phyloP scores from a whole-genome alignment of 306 rosid genomes.

The Fagus crenata region DNA sequence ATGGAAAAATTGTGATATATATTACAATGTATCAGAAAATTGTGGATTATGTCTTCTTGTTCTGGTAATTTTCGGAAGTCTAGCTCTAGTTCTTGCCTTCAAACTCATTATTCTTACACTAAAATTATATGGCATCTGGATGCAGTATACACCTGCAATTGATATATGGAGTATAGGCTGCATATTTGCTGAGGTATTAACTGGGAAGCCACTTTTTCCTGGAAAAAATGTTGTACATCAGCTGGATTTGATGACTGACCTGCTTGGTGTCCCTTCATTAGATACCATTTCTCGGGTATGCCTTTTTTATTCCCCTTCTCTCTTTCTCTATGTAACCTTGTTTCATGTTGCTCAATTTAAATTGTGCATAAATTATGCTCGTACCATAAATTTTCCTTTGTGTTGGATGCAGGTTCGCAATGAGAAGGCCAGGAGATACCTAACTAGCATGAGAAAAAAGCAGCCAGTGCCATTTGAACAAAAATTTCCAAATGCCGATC shows the following conservation, averaged over 20 bases:
- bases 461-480: conserved; percentile 70
- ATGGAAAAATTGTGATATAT: too few relatives aligned
- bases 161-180: conserved; percentile 98
- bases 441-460: conserved; percentile 89
- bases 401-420: conserved; percentile 72
- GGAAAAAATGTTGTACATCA: conserved; percentile 98
- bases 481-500: conserved; percentile 86
- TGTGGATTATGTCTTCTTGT: not conserved
- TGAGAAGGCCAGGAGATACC: conserved; percentile 91
- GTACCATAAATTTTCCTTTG: conserved; percentile 2
- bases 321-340: not conserved
- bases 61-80: not conserved
- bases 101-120: not conserved
- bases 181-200: conserved; percentile 89
- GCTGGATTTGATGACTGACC: conserved; percentile 92
- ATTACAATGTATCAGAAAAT: not conserved
- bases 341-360: conserved; percentile 11
- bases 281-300: conserved; percentile 84
- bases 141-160: conserved; percentile 97
- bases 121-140: conserved; percentile 12
- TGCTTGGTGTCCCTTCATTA: conserved; percentile 87
- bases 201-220: conserved; percentile 93
- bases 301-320: conserved; percentile 7
- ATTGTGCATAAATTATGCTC: not conserved
- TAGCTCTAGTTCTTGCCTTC: not conserved